These are phyloP conservation scores for Pseudozyma pruni DNA, from an alignment of 1,284 basidiomycete genomes.

Conservation along the genomic window DNA sequence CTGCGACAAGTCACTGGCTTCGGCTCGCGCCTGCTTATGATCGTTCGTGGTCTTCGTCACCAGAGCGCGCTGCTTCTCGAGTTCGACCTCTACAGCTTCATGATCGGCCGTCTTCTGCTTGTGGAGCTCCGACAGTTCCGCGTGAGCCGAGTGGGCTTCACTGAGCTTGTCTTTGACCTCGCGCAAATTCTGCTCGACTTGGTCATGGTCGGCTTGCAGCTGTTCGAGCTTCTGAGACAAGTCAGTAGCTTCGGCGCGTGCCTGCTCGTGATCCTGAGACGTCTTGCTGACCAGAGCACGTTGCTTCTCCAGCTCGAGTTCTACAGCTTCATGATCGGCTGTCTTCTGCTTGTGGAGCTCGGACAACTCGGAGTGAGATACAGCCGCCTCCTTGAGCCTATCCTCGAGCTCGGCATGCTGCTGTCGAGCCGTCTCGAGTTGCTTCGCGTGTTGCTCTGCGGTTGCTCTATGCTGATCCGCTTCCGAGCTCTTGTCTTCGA, in stretches of 20 bases:
- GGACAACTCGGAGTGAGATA: constrained; percentile 19
- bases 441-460: constrained; percentile 17
- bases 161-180: constrained; percentile 18
- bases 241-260: constrained; percentile 15
- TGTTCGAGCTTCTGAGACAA: constrained; percentile 10
- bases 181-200: constrained; percentile 17
- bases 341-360: constrained; percentile 27
- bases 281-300: constrained; percentile 10
- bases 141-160: constrained; percentile 15
- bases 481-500: constrained; percentile 10
- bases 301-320: constrained; percentile 32
- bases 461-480: constrained; percentile 8
- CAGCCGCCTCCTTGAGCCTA: constrained; percentile 14
- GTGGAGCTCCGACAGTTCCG: constrained; percentile 22
- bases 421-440: constrained; percentile 17
- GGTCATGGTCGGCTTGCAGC: constrained; percentile 17
- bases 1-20: constrained; percentile 11
- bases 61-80: constrained; percentile 23
- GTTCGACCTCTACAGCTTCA: constrained; percentile 19
- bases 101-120: constrained; percentile 25
- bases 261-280: constrained; percentile 18
- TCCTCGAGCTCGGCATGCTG: constrained; percentile 13
- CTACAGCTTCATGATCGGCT: constrained; percentile 14
- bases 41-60: constrained; percentile 13
- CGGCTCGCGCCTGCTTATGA: constrained; percentile 16